Evolutionary conservation across 257 asterid species (phyloP).

Genomic region (Parsonsia alboflavescens): DNA sequence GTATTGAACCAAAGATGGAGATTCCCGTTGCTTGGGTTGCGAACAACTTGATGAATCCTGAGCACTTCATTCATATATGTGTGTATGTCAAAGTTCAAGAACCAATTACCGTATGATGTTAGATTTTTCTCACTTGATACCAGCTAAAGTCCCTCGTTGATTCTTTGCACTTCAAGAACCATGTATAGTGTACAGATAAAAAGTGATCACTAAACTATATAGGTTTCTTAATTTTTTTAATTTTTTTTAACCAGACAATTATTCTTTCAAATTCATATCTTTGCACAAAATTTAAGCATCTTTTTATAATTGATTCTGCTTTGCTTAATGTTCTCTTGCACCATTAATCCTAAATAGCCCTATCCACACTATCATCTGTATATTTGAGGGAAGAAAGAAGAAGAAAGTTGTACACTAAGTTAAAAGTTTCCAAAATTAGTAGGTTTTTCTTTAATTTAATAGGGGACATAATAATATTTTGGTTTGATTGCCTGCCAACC

Average conservation of each 20-base stretch:
- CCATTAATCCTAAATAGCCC: too few relatives aligned
- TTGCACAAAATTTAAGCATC: not conserved
- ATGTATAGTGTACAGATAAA: conserved; percentile 19
- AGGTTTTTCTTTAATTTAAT: too few relatives aligned
- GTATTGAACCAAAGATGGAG: conserved; percentile 78
- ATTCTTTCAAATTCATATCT: not conserved
- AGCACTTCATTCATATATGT: conserved; percentile 88
- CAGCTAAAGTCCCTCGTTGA: not conserved
- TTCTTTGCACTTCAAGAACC: conserved; percentile 7
- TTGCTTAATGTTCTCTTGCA: too few relatives aligned
- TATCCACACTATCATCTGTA: too few relatives aligned
- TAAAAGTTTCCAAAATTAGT: too few relatives aligned
- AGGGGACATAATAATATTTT: too few relatives aligned
- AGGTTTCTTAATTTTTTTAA: too few relatives aligned
- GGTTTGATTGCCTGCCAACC: too few relatives aligned
- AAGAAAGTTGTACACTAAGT: too few relatives aligned
- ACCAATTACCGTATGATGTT: conserved; percentile 28
- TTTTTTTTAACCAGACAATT: too few relatives aligned
- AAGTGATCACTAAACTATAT: not conserved
- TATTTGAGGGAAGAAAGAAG: too few relatives aligned
- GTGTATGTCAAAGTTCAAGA: conserved; percentile 53
- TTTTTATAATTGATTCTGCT: not conserved
- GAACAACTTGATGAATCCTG: conserved; percentile 90
- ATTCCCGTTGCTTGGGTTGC: conserved; percentile 94
- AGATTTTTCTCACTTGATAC: not conserved